phyloP scores from a whole-genome alignment of 371 early-diverging fungal genomes.

The Mortierella sp. region DNA sequence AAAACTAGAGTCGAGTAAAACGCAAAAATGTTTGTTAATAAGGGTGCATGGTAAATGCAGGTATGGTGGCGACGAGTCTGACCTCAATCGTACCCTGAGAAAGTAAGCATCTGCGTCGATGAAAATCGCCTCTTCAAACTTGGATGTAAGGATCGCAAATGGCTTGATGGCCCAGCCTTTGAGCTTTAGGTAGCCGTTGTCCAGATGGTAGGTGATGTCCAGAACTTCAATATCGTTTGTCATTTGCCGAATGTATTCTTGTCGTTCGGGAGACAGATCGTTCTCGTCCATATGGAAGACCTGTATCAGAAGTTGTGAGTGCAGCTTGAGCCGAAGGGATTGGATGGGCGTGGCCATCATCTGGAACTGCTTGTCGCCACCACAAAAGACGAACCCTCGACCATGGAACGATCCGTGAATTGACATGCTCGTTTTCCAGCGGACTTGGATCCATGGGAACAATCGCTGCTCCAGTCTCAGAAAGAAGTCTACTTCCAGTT shows the following conservation, averaged over 20 bases:
- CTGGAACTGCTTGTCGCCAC: slow-evolving; percentile 74
- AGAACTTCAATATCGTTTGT: slow-evolving; percentile 63
- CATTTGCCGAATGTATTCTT: slow-evolving; percentile 58
- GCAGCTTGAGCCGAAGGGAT: slow-evolving; percentile 65
- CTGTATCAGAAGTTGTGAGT: slow-evolving; percentile 75
- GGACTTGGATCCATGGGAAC: slow-evolving; percentile 28
- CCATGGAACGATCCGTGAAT: slow-evolving; percentile 43
- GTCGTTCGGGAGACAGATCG: slow-evolving; percentile 65
- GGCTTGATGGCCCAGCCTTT: slow-evolving; percentile 78
- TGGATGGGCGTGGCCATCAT: slow-evolving; percentile 69
- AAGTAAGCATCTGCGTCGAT: slow-evolving; percentile 84
- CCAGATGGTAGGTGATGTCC: slow-evolving; percentile 65
- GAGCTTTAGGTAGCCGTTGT: slow-evolving; percentile 62
- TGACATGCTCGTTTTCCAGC: slow-evolving; percentile 27
- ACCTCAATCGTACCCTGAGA: slow-evolving; percentile 58
- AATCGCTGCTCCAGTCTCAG: slow-evolving; percentile 27
- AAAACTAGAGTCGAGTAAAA: neutral
- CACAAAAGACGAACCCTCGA: slow-evolving; percentile 74
- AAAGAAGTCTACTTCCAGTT: slow-evolving; percentile 33
- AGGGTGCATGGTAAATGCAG: neutral
- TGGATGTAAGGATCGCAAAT: slow-evolving; percentile 74
- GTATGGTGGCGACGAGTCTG: no score
- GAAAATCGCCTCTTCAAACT: slow-evolving; percentile 74
- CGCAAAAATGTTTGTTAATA: neutral
- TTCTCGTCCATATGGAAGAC: slow-evolving; percentile 72